Conservation (phyloP, 169 alveolate genomes). For the Plasmodium sp. region DNA sequence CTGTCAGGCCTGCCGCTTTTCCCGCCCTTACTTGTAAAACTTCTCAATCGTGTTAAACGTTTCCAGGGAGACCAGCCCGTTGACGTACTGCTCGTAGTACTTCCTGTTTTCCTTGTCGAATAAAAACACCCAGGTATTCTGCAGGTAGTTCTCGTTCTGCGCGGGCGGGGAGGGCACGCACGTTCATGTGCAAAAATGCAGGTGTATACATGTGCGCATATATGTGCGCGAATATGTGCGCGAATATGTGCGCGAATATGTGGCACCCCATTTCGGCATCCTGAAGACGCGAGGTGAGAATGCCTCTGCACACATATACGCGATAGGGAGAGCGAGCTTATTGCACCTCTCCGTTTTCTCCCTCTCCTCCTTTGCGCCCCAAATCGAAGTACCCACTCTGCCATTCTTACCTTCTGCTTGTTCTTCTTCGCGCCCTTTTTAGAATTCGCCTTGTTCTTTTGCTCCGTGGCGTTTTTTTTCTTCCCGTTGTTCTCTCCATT, state of each 20-base stretch:
- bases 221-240: not conserved
- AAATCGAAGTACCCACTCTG: not conserved
- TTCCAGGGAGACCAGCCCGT: conserved; percentile 23
- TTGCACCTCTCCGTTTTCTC: not conserved
- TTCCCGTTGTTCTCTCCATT: conserved; percentile 6
- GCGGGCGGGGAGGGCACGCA: not conserved
- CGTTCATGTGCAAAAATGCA: not conserved
- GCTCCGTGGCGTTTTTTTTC: conserved; percentile 15
- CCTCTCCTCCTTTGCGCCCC: not conserved
- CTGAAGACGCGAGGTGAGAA: not conserved
- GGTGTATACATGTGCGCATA: not conserved
- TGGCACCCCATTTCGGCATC: not conserved
- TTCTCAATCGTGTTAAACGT: conserved; percentile 63
- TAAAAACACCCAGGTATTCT: conserved; percentile 56
- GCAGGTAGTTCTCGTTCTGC: conserved; percentile 47
- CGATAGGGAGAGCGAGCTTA: too few relatives aligned
- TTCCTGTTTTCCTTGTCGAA: conserved; percentile 57
- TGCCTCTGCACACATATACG: not conserved
- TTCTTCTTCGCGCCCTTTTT: conserved; percentile 8
- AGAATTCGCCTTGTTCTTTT: conserved; percentile 32
- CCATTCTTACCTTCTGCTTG: conserved; percentile 12
- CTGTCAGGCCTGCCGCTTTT: not conserved
- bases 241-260: not conserved
- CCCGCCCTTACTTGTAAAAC: conserved; percentile 51
- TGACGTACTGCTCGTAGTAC: conserved; percentile 30